Evolutionary conservation across 2,329 filamentous ascomycete species (phyloP), one percentile per base, ranked within the genome.

Genomic region (Pestalotiopsis sp.): DNA sequence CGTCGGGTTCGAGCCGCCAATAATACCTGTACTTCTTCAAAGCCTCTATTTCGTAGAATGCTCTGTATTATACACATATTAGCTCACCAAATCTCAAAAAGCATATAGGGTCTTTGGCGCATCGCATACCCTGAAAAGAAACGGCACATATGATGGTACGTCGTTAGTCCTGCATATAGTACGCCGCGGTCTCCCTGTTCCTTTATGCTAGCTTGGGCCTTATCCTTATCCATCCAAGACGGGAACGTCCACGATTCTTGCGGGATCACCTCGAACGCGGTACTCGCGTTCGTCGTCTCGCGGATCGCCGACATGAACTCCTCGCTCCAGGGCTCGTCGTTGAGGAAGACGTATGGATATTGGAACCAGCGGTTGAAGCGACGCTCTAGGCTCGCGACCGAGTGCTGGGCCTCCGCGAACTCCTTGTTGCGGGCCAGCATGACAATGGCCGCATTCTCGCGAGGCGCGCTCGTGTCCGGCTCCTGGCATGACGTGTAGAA

Each of bases 351-450:
- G 68, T 82, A 78, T 1, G 82, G 82, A 70, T 85, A 85, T 67
- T 82, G 76, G 73, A 81, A 84, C 79, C 81, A 82, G 64, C 77
- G 77, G 76, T 85, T 85, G 75, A 83, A 85, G 68, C 82, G 80
- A 27, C 72, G 71, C 74, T 85, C 82, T 57, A 85, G 76, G 25
- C 77, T 81, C 14, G 72, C 70, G 17, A 85, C 73, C 1, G 81
- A 81, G 63, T 77, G 75, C 66, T 79, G 77, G 1, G 81, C 82
- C 69, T 78, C 76, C 23, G 78, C 71, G 6, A 82, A 77, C 72
- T 85, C 83, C 20, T 73, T 72, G 71, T 85, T 85, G 41, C 82
- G 82, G 63, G 81, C 82, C 67, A 85, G 75, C 82, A 84, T 84
- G 52, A 85, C 80, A 41, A 85, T 70, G 36, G 79, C 79, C 62